phyloP scores from a whole-genome alignment of 768 basidiomycete species.

The Leccinum broughii region DNA sequence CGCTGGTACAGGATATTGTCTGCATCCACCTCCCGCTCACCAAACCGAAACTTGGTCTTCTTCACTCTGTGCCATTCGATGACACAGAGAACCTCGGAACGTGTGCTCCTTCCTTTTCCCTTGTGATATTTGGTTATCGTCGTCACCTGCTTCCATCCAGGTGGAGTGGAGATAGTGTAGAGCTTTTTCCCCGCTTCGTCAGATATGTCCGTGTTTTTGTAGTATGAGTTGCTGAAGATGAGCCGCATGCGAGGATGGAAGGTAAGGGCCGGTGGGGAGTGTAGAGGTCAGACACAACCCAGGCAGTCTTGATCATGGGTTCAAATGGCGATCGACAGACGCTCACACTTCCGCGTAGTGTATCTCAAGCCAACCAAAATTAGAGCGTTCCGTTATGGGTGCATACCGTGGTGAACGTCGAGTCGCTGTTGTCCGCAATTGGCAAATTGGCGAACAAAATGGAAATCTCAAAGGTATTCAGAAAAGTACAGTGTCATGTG shows the following conservation, averaged over 20 bases:
- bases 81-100: slow-evolving; percentile 23
- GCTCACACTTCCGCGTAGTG: slow-evolving; percentile 7
- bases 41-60: slow-evolving; percentile 30
- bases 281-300: not conserved
- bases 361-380: slow-evolving; percentile 6
- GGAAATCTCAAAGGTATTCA: not conserved
- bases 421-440: not conserved
- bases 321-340: not conserved
- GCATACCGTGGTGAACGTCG: not conserved
- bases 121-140: slow-evolving; percentile 12
- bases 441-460: not conserved
- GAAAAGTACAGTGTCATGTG: not conserved
- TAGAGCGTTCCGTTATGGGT: slow-evolving; percentile 3
- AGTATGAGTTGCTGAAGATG: slow-evolving; percentile 15
- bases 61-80: slow-evolving; percentile 32
- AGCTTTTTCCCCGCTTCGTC: slow-evolving; percentile 21
- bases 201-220: slow-evolving; percentile 21
- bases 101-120: not conserved
- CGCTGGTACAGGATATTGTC: slow-evolving; percentile 15
- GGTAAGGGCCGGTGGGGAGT: not conserved
- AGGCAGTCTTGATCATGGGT: not conserved
- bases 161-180: slow-evolving; percentile 20
- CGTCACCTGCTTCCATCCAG: slow-evolving; percentile 15
- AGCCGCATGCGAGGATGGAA: slow-evolving; percentile 11
- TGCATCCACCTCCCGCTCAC: slow-evolving; percentile 22